phyloP scores from a whole-genome alignment of 2,329 filamentous ascomycete species.

The Pyricularia grisea region DNA sequence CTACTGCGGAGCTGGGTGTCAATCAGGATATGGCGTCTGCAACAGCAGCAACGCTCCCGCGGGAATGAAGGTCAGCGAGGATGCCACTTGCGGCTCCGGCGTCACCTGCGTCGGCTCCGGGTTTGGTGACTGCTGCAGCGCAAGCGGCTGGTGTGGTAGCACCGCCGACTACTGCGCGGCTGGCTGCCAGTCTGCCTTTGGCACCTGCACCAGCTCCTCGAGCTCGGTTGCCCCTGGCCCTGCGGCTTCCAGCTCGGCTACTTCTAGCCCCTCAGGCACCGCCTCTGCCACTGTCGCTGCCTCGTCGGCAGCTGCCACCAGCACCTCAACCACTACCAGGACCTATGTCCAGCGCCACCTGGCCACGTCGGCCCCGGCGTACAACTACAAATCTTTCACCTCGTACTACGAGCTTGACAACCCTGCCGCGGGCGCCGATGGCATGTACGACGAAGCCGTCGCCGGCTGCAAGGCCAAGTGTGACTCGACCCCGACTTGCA shows the following conservation, averaged over 20 bases:
- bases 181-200: constrained; percentile 9
- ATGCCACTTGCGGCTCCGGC: constrained; percentile 6
- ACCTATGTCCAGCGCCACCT: background rate
- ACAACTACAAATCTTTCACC: background rate
- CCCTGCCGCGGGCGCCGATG: background rate
- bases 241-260: too few species aligned
- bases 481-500: background rate
- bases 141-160: constrained; percentile 10
- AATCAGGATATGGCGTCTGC: background rate
- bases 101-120: background rate
- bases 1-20: background rate
- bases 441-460: background rate
- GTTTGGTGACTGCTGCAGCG: constrained; percentile 7
- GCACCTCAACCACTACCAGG: background rate
- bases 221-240: background rate
- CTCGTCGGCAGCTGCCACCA: too few species aligned
- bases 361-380: background rate
- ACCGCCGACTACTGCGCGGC: constrained; percentile 9
- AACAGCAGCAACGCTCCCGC: background rate
- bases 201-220: constrained; percentile 5
- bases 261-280: too few species aligned
- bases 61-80: background rate
- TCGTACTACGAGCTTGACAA: background rate
- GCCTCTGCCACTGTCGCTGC: too few species aligned
- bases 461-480: background rate